phyloP scores from a whole-genome alignment of 495 filamentous ascomycete genomes.

The Penicillium daleae region DNA sequence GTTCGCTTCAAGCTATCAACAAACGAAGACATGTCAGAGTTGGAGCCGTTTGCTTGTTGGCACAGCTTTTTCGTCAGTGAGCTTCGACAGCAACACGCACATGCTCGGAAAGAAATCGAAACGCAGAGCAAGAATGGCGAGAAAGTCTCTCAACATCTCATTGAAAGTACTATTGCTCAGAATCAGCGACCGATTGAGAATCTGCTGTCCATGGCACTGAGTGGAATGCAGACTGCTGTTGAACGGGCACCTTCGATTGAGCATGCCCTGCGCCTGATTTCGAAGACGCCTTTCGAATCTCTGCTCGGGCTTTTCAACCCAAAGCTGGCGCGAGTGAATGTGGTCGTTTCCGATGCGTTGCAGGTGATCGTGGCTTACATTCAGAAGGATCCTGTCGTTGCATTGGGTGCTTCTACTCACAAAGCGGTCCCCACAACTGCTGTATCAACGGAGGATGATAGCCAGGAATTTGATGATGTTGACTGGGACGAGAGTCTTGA shows the following conservation, averaged over 20 bases:
- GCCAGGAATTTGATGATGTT: conserved; percentile 66
- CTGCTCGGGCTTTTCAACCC: conserved; percentile 47
- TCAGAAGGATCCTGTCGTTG: conserved; percentile 35
- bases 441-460: conserved; percentile 59
- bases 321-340: conserved; percentile 39
- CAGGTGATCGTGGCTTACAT: conserved; percentile 44
- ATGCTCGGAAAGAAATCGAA: conserved; percentile 65
- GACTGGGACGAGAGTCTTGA: conserved; percentile 62
- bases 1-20: conserved; percentile 73
- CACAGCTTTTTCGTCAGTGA: conserved; percentile 60
- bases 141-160: conserved; percentile 49
- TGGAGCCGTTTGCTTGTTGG: conserved; percentile 71
- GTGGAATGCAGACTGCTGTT: conserved; percentile 55
- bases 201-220: conserved; percentile 57
- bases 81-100: conserved; percentile 60
- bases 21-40: conserved; percentile 51
- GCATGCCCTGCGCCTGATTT: conserved; percentile 41
- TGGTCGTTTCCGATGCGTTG: conserved; percentile 41
- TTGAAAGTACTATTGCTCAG: conserved; percentile 58
- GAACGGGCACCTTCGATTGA: conserved; percentile 38
- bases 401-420: conserved; percentile 14
- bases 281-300: conserved; percentile 40
- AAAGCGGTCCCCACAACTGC: conserved; percentile 7
- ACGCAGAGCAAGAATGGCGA: conserved; percentile 50
- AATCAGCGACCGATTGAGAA: conserved; percentile 68